These are phyloP conservation scores for Hypoxylon fuscum DNA, from an alignment of 495 filamentous ascomycete genomes.

Conservation along the genomic window DNA sequence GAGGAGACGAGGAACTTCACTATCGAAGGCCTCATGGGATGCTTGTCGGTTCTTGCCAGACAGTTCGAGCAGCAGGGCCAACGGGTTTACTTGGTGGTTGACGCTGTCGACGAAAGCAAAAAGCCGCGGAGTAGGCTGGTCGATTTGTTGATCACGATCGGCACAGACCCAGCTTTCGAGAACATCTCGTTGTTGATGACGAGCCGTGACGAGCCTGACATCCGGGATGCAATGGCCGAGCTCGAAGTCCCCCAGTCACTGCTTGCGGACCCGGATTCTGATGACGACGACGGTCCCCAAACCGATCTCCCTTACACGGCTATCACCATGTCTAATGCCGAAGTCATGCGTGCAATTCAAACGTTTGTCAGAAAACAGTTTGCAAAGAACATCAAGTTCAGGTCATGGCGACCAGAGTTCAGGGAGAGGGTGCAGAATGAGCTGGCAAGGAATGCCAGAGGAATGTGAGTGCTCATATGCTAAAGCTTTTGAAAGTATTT, in stretches of 20 bases:
- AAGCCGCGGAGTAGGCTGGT: slow-evolving; percentile 25
- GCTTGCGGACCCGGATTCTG: not conserved
- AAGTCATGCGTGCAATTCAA: slow-evolving; percentile 48
- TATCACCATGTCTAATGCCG: slow-evolving; percentile 48
- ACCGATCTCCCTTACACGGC: slow-evolving; percentile 3
- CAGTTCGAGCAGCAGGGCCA: not conserved
- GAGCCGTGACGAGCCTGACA: slow-evolving; percentile 54
- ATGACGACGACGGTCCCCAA: not conserved
- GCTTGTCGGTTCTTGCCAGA: slow-evolving; percentile 17
- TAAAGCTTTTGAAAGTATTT: not conserved
- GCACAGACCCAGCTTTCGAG: slow-evolving; percentile 41
- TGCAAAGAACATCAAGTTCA: slow-evolving; percentile 26
- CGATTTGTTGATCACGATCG: slow-evolving; percentile 31
- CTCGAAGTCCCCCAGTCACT: slow-evolving; percentile 5
- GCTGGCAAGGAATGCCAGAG: slow-evolving; percentile 46
- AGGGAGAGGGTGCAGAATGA: slow-evolving; percentile 39
- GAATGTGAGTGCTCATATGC: slow-evolving; percentile 47
- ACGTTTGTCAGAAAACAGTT: slow-evolving; percentile 41
- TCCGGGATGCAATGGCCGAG: slow-evolving; percentile 36
- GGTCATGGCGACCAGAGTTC: slow-evolving; percentile 33
- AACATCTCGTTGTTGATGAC: slow-evolving; percentile 52
- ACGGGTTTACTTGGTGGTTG: slow-evolving; percentile 30
- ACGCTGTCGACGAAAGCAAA: slow-evolving; percentile 36
- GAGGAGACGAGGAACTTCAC: slow-evolving; percentile 1
- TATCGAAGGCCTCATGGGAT: slow-evolving; percentile 18